Base-by-base conservation (phyloP, 371 early-diverging fungal genomes). In the Mucor ambiguus region DNA sequence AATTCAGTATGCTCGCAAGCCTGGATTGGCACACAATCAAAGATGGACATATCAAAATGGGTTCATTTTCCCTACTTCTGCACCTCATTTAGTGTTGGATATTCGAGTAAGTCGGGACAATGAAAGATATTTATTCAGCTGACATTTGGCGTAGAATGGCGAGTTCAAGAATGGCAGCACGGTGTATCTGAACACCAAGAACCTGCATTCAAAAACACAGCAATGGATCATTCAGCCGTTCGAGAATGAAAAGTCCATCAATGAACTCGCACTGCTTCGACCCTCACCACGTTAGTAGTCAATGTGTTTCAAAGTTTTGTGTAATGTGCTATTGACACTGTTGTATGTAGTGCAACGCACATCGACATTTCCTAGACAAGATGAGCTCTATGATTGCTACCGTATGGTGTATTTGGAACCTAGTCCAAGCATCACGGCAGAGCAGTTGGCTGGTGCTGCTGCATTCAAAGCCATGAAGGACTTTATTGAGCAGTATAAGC, bases 361-460 rank as follows among this genome's bases (percentile, higher is more conserved):
- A 2, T 77, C 77, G n/a, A 46, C 63, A 4, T 74, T 77, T 49
- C 79, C 80, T 29, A 71, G 75, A 61, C 77, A 74, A 16, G 80
- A 80, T 30, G 76, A 83, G 12, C 62, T 83, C 3, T 80, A 77
- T 58, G 77, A 76, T 55, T 73, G 72, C 26, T 79, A 80, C 60
- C 69, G 79, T 37, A 37, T 68, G 56, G 74, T 82, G 22, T 82
- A 78, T 54, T 60, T 69, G 20, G 68, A 75, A 46, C 30, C 38
- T 14, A 41, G 22, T 6, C 49, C 44, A 2, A 52, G 4, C 3
- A 14, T 72, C 10, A 71, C 81, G 0, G 58, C 64, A 8, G 77
- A 78, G 41, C 62, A 83, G 52, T 58, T 85, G 18, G 88, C 87
- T 24, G 90, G 87, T 37, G 89, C 88, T 41, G 86, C 86, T 60